phyloP scores from a whole-genome alignment of 2,329 filamentous ascomycete genomes.

The Stenocarpella maydis region DNA sequence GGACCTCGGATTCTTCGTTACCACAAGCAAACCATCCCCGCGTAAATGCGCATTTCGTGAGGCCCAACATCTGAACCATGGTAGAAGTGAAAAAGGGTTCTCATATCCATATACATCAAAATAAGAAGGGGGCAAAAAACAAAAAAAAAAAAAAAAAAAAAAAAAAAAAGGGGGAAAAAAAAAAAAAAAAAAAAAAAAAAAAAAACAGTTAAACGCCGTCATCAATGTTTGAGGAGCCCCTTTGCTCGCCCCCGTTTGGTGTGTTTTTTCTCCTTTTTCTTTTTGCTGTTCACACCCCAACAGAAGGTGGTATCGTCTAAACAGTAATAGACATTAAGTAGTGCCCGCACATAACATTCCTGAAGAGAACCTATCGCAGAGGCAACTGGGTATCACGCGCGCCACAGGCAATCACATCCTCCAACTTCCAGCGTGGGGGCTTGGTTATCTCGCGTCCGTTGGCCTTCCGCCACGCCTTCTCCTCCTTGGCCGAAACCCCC shows the following conservation, averaged over 20 bases:
- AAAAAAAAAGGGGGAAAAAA: slow-evolving; percentile 15
- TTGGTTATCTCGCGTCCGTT: slow-evolving; percentile 74
- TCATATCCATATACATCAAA: slow-evolving; percentile 26
- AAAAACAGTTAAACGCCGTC: slow-evolving; percentile 24
- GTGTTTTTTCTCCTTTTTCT: neutral
- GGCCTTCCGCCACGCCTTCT: slow-evolving; percentile 70
- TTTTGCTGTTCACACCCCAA: neutral
- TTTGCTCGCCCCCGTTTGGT: slow-evolving; percentile 14
- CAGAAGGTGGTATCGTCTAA: slow-evolving; percentile 28
- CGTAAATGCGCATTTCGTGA: slow-evolving; percentile 20
- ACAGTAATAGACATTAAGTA: slow-evolving; percentile 32
- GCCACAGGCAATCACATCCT: slow-evolving; percentile 79
- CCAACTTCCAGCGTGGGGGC: slow-evolving; percentile 83
- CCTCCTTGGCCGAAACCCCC: slow-evolving; percentile 74
- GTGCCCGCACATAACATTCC: slow-evolving; percentile 31
- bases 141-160: slow-evolving; percentile 17
- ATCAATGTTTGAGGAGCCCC: slow-evolving; percentile 20
- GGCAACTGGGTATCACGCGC: slow-evolving; percentile 79
- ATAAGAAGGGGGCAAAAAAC: too few relatives aligned
- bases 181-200: slow-evolving; percentile 15
- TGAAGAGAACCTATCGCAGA: slow-evolving; percentile 61
- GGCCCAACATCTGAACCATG: slow-evolving; percentile 10
- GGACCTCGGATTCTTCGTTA: neutral
- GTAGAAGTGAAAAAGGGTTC: slow-evolving; percentile 27
- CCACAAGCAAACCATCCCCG: neutral